Conservation (phyloP, 2,329 filamentous ascomycete genomes). For the Colletotrichum neosansevieriae region DNA sequence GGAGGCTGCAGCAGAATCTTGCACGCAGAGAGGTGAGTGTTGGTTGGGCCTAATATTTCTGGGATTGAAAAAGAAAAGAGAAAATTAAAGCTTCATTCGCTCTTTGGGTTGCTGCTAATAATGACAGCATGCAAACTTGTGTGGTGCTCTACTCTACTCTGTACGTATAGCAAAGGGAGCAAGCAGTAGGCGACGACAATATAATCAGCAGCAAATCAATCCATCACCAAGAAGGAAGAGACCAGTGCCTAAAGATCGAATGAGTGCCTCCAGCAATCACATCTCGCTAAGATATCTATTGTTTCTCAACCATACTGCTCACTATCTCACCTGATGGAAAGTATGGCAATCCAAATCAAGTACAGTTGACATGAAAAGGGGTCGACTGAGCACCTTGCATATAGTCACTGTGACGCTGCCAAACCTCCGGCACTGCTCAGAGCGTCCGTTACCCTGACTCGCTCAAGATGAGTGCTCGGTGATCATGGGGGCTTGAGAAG, state of each 20-base stretch:
- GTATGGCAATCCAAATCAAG: not conserved
- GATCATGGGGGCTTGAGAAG: conserved; percentile 9
- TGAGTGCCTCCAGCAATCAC: no score
- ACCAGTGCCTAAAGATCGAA: no score
- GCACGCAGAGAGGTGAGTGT: conserved; percentile 3
- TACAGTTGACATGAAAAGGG: conserved; percentile 7
- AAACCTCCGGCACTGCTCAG: not conserved
- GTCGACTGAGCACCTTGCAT: not conserved
- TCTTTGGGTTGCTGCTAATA: not conserved
- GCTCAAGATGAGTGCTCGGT: not conserved
- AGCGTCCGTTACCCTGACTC: not conserved
- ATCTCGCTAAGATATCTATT: no score
- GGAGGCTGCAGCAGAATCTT: conserved; percentile 22
- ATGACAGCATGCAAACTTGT: conserved; percentile 11
- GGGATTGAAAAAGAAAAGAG: conserved; percentile 20
- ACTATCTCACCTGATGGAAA: no score
- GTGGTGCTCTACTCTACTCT: not conserved
- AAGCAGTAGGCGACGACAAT: no score
- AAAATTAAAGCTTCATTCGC: not conserved
- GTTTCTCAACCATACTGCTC: no score
- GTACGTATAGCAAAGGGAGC: no score
- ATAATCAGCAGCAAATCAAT: no score
- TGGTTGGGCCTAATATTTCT: conserved; percentile 1
- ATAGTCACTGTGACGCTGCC: not conserved
- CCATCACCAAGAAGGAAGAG: no score